These are phyloP conservation scores for Paecilomyces variotii DNA, from an alignment of 2,329 filamentous ascomycete species.

Conservation along the genomic window DNA sequence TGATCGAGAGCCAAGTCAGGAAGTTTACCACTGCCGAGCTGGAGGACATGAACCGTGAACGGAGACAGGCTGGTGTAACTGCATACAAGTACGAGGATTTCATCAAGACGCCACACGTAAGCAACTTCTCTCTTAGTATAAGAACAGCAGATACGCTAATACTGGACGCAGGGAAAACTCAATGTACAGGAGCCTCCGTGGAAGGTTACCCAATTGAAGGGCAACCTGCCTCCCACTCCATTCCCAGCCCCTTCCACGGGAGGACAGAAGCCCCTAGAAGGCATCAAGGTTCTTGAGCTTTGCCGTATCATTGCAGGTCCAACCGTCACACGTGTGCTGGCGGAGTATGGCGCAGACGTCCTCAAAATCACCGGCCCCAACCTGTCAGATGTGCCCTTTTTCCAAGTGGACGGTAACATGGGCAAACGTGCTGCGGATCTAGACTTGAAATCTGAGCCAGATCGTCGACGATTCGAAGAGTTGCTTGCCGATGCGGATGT, in stretches of 20 bases:
- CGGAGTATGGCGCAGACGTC: constrained; percentile 68
- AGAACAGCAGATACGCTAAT: background rate
- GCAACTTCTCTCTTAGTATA: constrained; percentile 6
- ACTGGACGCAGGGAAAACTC: constrained; percentile 18
- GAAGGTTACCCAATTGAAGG: constrained; percentile 24
- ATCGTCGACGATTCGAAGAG: constrained; percentile 48
- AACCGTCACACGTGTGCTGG: constrained; percentile 61
- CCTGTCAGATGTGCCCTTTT: constrained; percentile 64
- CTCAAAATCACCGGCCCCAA: constrained; percentile 62
- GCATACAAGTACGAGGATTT: constrained; percentile 55
- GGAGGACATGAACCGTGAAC: constrained; percentile 49
- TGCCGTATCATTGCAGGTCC: constrained; percentile 70
- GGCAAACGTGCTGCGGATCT: constrained; percentile 61
- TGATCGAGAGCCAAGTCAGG: constrained; percentile 53
- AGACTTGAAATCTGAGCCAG: constrained; percentile 50
- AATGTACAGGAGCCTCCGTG: constrained; percentile 29
- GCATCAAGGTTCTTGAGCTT: constrained; percentile 65
- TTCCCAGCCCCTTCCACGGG: constrained; percentile 24
- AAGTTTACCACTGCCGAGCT: constrained; percentile 49
- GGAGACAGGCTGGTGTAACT: constrained; percentile 53
- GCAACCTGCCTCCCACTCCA: constrained; percentile 18
- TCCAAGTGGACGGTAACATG: constrained; percentile 64
- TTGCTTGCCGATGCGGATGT: constrained; percentile 58
- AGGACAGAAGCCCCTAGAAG: constrained; percentile 34
- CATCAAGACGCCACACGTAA: constrained; percentile 47